These are phyloP conservation scores for Hygrophila difformis DNA, from an alignment of 257 asterid species.

Conservation along the genomic window DNA sequence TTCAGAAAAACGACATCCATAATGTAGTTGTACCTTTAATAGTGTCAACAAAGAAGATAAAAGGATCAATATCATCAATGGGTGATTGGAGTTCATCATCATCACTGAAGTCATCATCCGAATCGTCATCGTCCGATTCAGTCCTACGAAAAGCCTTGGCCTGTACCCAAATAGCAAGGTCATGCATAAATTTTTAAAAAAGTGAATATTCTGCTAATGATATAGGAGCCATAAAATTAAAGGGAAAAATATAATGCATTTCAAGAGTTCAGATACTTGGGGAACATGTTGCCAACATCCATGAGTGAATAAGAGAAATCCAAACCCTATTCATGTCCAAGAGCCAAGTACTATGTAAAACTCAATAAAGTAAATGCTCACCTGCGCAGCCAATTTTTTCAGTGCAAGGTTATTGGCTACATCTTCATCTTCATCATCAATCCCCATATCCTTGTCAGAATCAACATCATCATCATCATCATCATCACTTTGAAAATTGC, in stretches of 20 bases:
- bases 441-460: slow-evolving; percentile 94
- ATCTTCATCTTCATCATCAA: slow-evolving; percentile 81
- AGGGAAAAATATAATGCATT: no score
- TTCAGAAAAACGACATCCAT: background rate
- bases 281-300: no score
- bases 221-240: no score
- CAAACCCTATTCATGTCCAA: no score
- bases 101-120: slow-evolving; percentile 90
- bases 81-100: slow-evolving; percentile 97
- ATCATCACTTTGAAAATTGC: slow-evolving; percentile 64
- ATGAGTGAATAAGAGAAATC: background rate
- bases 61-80: slow-evolving; percentile 92
- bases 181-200: no score
- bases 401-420: slow-evolving; percentile 69
- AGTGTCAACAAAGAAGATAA: slow-evolving; percentile 81
- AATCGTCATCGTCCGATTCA: no score
- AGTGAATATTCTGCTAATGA: no score
- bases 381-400: slow-evolving; percentile 92
- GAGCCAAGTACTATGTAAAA: background rate
- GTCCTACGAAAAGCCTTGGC: no score
- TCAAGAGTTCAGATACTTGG: no score
- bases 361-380: slow-evolving; percentile 16
- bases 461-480: slow-evolving; percentile 71
- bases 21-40: slow-evolving; percentile 60
- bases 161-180: no score